Conservation (phyloP, 495 filamentous ascomycete species). For the Aspergillus leporis region DNA sequence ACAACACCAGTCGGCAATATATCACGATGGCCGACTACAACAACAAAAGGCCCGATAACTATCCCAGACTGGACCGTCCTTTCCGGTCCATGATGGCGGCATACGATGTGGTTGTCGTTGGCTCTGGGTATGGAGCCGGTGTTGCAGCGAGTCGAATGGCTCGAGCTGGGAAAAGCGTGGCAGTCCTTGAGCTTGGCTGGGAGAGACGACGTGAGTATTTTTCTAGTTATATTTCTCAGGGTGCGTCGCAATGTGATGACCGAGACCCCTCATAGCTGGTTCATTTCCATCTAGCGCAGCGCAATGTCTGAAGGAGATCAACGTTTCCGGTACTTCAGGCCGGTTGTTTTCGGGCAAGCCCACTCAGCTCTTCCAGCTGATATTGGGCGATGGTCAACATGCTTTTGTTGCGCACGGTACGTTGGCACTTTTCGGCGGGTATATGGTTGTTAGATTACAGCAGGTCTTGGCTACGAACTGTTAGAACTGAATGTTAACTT, state of each 20-base stretch:
- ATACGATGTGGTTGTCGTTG: constrained; percentile 68
- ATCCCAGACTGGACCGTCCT: constrained; percentile 55
- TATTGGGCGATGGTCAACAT: constrained; percentile 66
- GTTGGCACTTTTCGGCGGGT: constrained; percentile 9
- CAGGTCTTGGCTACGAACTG: neutral
- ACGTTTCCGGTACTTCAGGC: constrained; percentile 52
- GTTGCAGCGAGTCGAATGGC: constrained; percentile 67
- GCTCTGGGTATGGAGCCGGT: constrained; percentile 67
- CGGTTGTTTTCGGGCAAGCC: constrained; percentile 42
- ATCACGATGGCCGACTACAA: neutral
- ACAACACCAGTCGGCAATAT: too few relatives aligned
- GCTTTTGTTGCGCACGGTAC: constrained; percentile 64
- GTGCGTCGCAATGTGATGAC: neutral
- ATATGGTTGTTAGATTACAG: neutral
- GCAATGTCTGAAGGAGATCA: constrained; percentile 50
- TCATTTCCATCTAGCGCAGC: constrained; percentile 54
- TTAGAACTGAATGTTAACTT: neutral
- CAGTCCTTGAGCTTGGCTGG: constrained; percentile 60
- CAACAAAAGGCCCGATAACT: constrained; percentile 13
- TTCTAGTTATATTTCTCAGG: neutral
- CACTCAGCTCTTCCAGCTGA: constrained; percentile 63
- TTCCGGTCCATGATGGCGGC: constrained; percentile 54
- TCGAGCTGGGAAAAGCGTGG: constrained; percentile 59
- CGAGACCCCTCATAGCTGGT: constrained; percentile 37
- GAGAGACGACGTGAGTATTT: constrained; percentile 56